These are phyloP conservation scores for Candida tammaniensis DNA, from an alignment of 805 yeast genomes.

Conservation along the genomic window DNA sequence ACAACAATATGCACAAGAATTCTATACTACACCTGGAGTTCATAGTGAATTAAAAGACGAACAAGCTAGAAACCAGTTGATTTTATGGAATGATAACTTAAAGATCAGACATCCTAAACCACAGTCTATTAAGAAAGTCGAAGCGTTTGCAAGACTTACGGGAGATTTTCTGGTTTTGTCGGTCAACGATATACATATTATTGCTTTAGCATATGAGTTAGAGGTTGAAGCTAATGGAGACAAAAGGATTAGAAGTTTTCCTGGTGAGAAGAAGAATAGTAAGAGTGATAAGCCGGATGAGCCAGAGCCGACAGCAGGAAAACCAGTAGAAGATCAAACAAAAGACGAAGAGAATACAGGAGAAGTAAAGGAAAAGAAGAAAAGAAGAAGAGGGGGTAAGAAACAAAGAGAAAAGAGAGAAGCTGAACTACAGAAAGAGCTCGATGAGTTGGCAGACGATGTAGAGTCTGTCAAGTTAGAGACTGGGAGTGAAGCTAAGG, in stretches of 20 bases:
- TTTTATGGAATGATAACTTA: constrained; percentile 75
- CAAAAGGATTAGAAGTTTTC: constrained; percentile 65
- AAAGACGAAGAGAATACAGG: constrained; percentile 6
- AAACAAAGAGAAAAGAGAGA: constrained; percentile 60
- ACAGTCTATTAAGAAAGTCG: constrained; percentile 60
- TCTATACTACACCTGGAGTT: constrained; percentile 91
- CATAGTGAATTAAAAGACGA: constrained; percentile 84
- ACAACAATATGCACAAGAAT: constrained; percentile 64
- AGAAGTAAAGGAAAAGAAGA: constrained; percentile 15
- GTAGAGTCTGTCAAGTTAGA: constrained; percentile 10
- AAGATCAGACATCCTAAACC: constrained; percentile 74
- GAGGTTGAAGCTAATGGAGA: constrained; percentile 71
- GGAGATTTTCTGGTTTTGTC: constrained; percentile 91
- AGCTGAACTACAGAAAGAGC: constrained; percentile 28
- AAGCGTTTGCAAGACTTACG: constrained; percentile 76
- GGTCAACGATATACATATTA: constrained; percentile 85
- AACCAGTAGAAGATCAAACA: constrained; percentile 3
- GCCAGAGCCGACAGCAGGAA: constrained; percentile 7
- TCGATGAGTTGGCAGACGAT: constrained; percentile 19
- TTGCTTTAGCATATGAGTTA: constrained; percentile 87
- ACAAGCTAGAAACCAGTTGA: constrained; percentile 71
- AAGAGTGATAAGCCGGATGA: constrained; percentile 13
- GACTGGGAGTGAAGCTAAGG: constrained; percentile 3
- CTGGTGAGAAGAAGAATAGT: constrained; percentile 55
- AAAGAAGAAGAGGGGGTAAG: constrained; percentile 62